Percentiles rank a stretch among this genome's conserved stretches.
Evolutionary conservation across 2,329 filamentous ascomycete genomes (phyloP).

Genomic region (Aspergillus arachidicola): DNA sequence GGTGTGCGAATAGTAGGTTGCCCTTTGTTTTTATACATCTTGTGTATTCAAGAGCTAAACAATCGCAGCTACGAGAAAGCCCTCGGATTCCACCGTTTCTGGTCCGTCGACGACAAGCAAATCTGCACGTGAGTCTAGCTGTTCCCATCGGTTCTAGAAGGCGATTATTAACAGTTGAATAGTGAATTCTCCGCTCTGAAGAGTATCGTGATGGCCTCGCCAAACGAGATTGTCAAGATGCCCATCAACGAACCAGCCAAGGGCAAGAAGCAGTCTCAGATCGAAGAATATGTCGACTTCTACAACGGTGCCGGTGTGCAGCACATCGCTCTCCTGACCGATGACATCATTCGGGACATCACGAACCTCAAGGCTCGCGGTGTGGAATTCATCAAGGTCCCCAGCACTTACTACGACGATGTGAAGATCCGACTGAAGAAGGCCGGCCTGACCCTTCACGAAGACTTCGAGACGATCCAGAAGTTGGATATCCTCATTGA

Average conservation of each 20-base stretch:
- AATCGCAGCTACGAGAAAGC: slow-evolving; percentile 74
- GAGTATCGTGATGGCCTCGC: slow-evolving; percentile 86
- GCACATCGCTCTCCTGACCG: slow-evolving; percentile 85
- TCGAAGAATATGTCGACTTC: slow-evolving; percentile 90
- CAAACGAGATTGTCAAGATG: slow-evolving; percentile 90
- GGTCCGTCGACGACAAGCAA: slow-evolving; percentile 90
- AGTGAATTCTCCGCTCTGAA: slow-evolving; percentile 82
- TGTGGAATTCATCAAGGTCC: slow-evolving; percentile 90
- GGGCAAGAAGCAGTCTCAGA: slow-evolving; percentile 89
- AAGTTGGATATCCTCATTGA: slow-evolving; percentile 86
- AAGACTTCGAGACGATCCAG: slow-evolving; percentile 78
- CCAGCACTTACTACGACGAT: slow-evolving; percentile 79
- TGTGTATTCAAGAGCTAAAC: neutral
- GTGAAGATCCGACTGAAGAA: slow-evolving; percentile 74
- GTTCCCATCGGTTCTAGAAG: no score
- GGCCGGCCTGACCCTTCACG: slow-evolving; percentile 62
- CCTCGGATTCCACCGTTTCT: slow-evolving; percentile 94
- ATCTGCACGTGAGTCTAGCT: slow-evolving; percentile 65
- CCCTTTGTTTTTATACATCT: neutral
- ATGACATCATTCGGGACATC: slow-evolving; percentile 77
- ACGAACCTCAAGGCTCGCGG: slow-evolving; percentile 79
- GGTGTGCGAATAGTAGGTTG: slow-evolving; percentile 59
- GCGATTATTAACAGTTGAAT: slow-evolving; percentile 3
- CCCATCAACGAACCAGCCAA: slow-evolving; percentile 94
- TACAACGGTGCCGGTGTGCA: slow-evolving; percentile 89